Base-by-base conservation (phyloP, 1,284 basidiomycete genomes). In the Grifola frondosa region DNA sequence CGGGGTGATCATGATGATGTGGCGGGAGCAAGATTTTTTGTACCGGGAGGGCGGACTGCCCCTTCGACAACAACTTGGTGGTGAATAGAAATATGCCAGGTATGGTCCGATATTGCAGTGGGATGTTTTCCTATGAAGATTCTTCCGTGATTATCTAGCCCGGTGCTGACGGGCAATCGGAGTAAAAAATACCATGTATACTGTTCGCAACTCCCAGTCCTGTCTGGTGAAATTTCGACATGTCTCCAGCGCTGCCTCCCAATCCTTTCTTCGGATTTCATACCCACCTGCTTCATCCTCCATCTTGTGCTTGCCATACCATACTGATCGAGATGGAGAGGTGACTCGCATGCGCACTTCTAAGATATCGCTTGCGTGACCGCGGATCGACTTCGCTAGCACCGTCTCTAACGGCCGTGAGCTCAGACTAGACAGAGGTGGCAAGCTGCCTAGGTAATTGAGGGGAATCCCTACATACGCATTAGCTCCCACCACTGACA, bases 61-160 rank as follows among this genome's bases (percentile, higher is more conserved):
- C n/a, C n/a, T n/a, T n/a, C n/a, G n/a, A n/a, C n/a, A 82, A 53
- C 6, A 85, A 57, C 2, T 53, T 44, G 0, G 63, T 55, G 0
- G 74, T 48, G 39, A 86, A 75, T 16, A 61, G 66, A n/a, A 64
- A 61, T 24, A 85, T 70, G 1, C 68, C 65, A 7, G 73, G 63
- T 3, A 79, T 42, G 1, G 67, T 74, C 33, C 78, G 74, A 52
- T 75, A 69, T 22, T 68, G 61, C 0, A 62, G 53, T 0, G 88
- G 87, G n/a, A 88, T 74, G 46, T 78, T 79, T 67, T 90, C 88
- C 88, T 90, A 46, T 10, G 21, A 20, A 19, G 15, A 31, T 12
- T 17, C 9, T 16, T 3, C 10, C 16, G 37, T 40, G 23, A 9
- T 23, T 24, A 21, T 33, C 17, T 35, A 16, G 24, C 22, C 23